These are phyloP conservation scores for Trichomonascaceae sp. DNA, from an alignment of 1,139 yeast species.

Conservation along the genomic window DNA sequence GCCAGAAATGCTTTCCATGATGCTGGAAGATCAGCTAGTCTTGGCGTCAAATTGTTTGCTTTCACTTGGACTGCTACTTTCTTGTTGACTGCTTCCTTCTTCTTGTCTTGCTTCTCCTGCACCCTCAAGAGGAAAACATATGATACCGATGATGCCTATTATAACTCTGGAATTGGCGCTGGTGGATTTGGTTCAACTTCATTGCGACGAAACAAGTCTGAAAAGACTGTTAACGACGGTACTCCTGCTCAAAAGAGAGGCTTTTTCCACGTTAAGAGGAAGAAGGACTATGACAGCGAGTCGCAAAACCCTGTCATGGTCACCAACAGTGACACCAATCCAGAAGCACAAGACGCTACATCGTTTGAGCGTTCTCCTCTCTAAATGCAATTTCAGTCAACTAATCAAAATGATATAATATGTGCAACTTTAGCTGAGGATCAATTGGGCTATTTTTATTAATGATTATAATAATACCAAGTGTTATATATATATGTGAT, in stretches of 20 bases:
- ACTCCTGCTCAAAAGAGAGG: constrained; percentile 13
- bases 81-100: constrained; percentile 36
- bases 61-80: constrained; percentile 60
- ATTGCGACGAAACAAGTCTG: constrained; percentile 6
- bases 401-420: not conserved
- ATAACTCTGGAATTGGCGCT: constrained; percentile 6
- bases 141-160: constrained; percentile 9
- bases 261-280: constrained; percentile 14
- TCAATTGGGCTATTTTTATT: not conserved
- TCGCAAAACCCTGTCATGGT: constrained; percentile 21
- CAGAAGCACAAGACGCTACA: constrained; percentile 13
- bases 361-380: constrained; percentile 13
- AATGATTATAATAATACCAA: not conserved
- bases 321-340: not conserved
- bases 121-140: constrained; percentile 14
- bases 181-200: constrained; percentile 7
- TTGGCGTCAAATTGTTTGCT: constrained; percentile 58
- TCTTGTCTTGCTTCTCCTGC: constrained; percentile 30
- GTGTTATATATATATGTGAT: not conserved
- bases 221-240: not conserved
- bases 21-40: constrained; percentile 41
- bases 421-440: not conserved
- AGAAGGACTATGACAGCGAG: constrained; percentile 12
- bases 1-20: constrained; percentile 52
- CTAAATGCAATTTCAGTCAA: not conserved